Percentiles rank a stretch among this genome's conserved stretches.
Evolutionary conservation across 306 rosid species (phyloP).

Genomic region (Malus sylvestris): DNA sequence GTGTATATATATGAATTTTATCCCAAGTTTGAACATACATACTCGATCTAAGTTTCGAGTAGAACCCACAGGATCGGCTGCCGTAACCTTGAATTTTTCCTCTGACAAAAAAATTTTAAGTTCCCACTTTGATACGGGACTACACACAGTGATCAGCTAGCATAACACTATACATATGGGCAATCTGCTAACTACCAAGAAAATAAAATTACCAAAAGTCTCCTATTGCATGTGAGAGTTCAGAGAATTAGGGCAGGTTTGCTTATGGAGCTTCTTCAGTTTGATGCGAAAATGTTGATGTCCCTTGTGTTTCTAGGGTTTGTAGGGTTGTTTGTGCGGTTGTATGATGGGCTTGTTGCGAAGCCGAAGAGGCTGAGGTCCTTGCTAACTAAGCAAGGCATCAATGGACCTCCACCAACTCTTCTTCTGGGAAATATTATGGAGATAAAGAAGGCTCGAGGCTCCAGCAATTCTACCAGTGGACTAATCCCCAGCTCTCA

Average conservation of each 20-base stretch:
- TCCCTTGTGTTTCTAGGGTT: not conserved
- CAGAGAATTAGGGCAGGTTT: not conserved
- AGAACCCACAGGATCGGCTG: no score
- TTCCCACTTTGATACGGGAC: not conserved
- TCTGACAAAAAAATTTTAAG: not conserved
- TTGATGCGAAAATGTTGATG: not conserved
- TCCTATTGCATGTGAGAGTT: no score
- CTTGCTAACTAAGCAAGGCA: constrained; percentile 34
- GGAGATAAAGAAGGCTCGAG: constrained; percentile 24
- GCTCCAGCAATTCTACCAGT: not conserved
- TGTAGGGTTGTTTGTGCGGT: not conserved
- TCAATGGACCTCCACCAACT: constrained; percentile 37
- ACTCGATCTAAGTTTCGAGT: no score
- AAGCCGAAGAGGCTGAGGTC: constrained; percentile 33
- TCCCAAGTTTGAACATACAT: no score
- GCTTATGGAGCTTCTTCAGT: not conserved
- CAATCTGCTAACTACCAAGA: not conserved
- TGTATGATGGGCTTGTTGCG: constrained; percentile 11
- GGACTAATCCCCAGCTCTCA: not conserved
- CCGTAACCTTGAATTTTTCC: no score
- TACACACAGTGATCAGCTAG: no score
- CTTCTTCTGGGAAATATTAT: constrained; percentile 33
- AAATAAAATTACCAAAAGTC: no score
- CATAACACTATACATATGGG: not conserved
- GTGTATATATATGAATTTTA: no score